Conservation (phyloP, 2,329 filamentous ascomycete species). For the Cladosporium colombiae region DNA sequence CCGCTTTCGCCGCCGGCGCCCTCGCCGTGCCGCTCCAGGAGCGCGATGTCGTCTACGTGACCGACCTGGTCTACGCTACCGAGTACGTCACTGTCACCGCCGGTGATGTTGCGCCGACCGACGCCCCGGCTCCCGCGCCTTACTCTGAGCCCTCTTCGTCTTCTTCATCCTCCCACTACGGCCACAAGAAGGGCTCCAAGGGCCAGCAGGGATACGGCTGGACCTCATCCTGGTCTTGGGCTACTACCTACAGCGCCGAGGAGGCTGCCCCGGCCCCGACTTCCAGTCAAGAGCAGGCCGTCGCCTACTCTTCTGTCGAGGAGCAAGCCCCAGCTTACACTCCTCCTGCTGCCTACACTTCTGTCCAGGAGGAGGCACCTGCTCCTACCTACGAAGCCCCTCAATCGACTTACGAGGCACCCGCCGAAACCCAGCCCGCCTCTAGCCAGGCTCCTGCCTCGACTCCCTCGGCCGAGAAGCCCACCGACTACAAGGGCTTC, state of each 20-base stretch:
- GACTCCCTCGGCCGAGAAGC: conserved; percentile 21
- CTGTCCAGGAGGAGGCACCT: conserved; percentile 13
- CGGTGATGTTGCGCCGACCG: conserved; percentile 24
- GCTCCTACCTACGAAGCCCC: conserved; percentile 16
- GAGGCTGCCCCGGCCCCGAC: conserved; percentile 21
- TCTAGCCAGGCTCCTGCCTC: conserved; percentile 17
- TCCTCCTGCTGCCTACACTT: neutral
- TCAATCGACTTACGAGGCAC: conserved; percentile 13
- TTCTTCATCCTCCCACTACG: conserved; percentile 24
- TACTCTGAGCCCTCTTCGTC: neutral
- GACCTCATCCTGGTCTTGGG: conserved; percentile 16
- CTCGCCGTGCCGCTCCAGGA: conserved; percentile 38
- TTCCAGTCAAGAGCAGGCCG: conserved; percentile 6
- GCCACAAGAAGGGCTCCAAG: conserved; percentile 24
- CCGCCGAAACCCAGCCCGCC: conserved; percentile 14
- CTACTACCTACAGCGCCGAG: conserved; percentile 14
- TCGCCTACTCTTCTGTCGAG: conserved; percentile 24
- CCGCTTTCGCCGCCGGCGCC: conserved; percentile 39
- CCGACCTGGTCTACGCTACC: conserved; percentile 37
- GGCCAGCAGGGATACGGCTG: neutral
- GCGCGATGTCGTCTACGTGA: conserved; percentile 32
- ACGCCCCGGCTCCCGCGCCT: conserved; percentile 17
- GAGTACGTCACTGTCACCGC: conserved; percentile 39
- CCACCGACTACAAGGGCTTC: conserved; percentile 38
- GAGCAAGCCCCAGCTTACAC: conserved; percentile 22